Evolutionary conservation across 2,329 filamentous ascomycete genomes (phyloP).

Genomic region (Curvularia spicifera): DNA sequence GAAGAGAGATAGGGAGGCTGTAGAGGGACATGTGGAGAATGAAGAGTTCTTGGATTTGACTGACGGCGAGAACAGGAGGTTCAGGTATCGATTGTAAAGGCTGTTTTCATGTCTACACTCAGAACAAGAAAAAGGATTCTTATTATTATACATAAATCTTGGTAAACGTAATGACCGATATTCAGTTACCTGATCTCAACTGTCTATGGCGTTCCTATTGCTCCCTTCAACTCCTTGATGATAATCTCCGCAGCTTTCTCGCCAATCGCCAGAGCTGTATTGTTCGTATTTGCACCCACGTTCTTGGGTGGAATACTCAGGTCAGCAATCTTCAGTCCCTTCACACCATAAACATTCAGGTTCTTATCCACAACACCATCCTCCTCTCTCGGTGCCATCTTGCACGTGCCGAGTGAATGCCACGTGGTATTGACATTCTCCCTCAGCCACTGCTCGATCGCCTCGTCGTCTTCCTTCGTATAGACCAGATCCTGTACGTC

Average conservation of each 20-base stretch:
- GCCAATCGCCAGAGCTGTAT: conserved; percentile 52
- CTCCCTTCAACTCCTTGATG: conserved; percentile 20
- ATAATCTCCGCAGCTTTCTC: conserved; percentile 45
- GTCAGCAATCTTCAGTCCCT: conserved; percentile 52
- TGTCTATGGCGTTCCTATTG: conserved; percentile 1
- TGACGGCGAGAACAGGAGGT: conserved; percentile 42
- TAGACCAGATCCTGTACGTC: conserved; percentile 31
- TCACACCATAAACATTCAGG: conserved; percentile 40
- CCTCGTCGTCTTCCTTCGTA: conserved; percentile 42
- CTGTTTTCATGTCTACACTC: neutral
- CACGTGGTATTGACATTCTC: conserved; percentile 42
- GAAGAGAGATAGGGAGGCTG: conserved; percentile 29
- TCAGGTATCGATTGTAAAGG: conserved; percentile 28
- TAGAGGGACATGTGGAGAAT: conserved; percentile 22
- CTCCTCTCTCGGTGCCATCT: conserved; percentile 42
- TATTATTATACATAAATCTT: neutral
- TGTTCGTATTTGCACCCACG: conserved; percentile 57
- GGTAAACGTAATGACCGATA: neutral
- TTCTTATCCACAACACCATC: conserved; percentile 38
- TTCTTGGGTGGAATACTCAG: conserved; percentile 52
- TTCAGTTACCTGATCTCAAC: neutral
- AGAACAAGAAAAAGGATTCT: neutral
- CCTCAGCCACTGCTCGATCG: conserved; percentile 53
- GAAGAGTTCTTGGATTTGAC: conserved; percentile 49
- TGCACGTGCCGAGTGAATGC: conserved; percentile 43